Base-by-base conservation (phyloP, 2,329 filamentous ascomycete species). In the Pseudocercospora crystallina region DNA sequence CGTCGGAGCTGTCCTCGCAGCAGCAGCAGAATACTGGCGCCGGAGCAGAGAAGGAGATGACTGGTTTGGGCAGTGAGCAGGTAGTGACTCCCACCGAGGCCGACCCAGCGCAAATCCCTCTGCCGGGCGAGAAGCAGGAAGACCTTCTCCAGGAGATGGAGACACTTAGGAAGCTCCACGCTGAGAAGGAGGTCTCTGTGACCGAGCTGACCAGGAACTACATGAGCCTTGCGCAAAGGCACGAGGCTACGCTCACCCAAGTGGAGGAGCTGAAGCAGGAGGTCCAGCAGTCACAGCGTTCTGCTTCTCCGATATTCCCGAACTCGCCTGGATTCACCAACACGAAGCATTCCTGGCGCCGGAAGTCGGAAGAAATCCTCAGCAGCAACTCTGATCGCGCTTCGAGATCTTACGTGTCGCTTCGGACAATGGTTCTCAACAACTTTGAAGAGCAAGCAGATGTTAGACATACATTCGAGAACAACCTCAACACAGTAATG, bases 251-350 rank as follows among this genome's bases (percentile, higher is more conserved):
- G 1, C 77, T 97, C 4, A 86, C 89, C 61, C 83, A 95, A 44
- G 87, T 99, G 1, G 91, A 97, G 63, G 88, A 94, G 65, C 83
- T 99, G 52, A 96, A 95, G 77, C 84, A 84, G 0, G 89, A 96
- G 64, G 77, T 96, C 4, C 84, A 87, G 37, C 90, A 88, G 67
- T 85, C 88, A 12, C 59, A 62, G 34, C 51, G 60, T 14, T 55
- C 63, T 13, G 42, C 59, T 3, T 64, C 65, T 3, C 59, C 63
- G 7, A 58, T 57, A 31, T 58, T 61, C 20, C 50, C 58, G 31
- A 42, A 54, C 3, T 56, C 60, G 33, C 51, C 55, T 9, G 37
- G 47, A 36, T 50, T 50, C 17, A 36, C 32, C 32, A 42, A 46
- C 4, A 61, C 62, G 14, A 61, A 60, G 91, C 96, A 63, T 88